Conservation (phyloP, 352 stramenopile genomes). For the Globisporangium echinulatum region DNA sequence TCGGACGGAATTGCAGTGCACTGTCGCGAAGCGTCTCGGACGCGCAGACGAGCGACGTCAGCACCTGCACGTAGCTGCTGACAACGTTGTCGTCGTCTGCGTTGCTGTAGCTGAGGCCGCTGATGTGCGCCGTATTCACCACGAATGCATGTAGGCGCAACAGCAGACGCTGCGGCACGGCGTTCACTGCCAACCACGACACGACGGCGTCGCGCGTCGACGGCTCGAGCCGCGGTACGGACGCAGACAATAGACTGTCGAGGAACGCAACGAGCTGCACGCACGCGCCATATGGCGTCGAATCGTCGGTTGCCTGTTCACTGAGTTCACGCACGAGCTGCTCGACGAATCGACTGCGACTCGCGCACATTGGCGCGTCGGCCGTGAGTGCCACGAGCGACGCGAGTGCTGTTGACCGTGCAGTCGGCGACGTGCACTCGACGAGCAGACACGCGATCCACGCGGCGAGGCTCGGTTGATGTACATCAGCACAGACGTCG, state of each 20-base stretch:
- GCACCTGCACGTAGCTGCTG: conserved; percentile 2
- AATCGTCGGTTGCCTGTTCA: conserved; percentile 9
- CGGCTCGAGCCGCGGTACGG: neutral
- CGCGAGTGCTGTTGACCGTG: conserved; percentile 1
- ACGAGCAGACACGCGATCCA: conserved; percentile 9
- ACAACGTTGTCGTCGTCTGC: conserved; percentile 1
- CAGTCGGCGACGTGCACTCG: conserved; percentile 1
- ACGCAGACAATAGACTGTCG: conserved; percentile 1
- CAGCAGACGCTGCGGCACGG: neutral
- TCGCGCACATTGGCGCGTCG: neutral
- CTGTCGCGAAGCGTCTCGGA: conserved; percentile 6
- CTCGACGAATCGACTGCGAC: conserved; percentile 14
- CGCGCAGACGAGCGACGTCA: conserved; percentile 5
- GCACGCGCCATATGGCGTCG: neutral
- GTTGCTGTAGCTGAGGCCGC: neutral
- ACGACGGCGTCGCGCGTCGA: neutral
- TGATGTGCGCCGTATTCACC: too few species aligned
- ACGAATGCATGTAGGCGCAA: neutral
- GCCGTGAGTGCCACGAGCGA: conserved; percentile 1
- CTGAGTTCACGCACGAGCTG: conserved; percentile 19
- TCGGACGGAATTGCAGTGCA: neutral
- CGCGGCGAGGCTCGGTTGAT: neutral
- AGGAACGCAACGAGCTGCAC: conserved; percentile 9
- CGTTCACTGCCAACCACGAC: conserved; percentile 3
- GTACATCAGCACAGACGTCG: neutral